phyloP scores from a whole-genome alignment of 2,329 filamentous ascomycete genomes.

The Penicillium janthinellum region DNA sequence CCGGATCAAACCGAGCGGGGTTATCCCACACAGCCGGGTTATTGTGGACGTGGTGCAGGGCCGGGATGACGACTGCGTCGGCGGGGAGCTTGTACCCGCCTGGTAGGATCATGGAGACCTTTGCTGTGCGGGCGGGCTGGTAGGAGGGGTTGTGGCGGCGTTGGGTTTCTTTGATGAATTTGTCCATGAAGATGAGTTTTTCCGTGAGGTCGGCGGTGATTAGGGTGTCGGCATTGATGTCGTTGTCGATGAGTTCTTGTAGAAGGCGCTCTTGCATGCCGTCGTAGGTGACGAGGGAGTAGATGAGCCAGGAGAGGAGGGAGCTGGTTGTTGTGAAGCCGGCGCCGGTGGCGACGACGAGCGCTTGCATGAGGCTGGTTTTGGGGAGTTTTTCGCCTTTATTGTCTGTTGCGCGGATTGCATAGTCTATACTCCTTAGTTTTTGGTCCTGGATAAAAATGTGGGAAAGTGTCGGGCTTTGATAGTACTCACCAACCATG shows the following conservation, averaged over 20 bases:
- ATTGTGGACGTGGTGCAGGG: conserved; percentile 50
- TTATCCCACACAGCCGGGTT: conserved; percentile 62
- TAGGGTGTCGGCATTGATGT: conserved; percentile 46
- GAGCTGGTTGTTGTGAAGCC: conserved; percentile 64
- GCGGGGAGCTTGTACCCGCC: conserved; percentile 61
- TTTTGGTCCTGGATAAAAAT: too few species aligned
- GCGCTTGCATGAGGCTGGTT: conserved; percentile 33
- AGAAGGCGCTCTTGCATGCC: conserved; percentile 60
- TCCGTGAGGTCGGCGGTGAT: conserved; percentile 53
- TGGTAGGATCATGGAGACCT: conserved; percentile 59
- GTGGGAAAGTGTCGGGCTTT: neutral
- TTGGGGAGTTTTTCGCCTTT: conserved; percentile 26
- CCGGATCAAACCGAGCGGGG: conserved; percentile 60
- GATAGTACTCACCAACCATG: conserved; percentile 22
- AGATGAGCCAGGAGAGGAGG: conserved; percentile 61
- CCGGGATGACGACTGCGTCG: conserved; percentile 57
- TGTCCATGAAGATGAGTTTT: conserved; percentile 48
- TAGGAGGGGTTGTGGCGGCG: conserved; percentile 63
- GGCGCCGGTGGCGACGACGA: conserved; percentile 58
- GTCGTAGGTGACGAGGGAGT: conserved; percentile 55
- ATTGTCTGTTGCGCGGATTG: conserved; percentile 55
- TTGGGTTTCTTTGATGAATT: conserved; percentile 62
- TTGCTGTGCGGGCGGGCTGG: conserved; percentile 62
- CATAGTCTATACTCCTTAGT: conserved; percentile 39
- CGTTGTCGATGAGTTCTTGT: conserved; percentile 59